Evolutionary conservation across 495 filamentous ascomycete genomes (phyloP), one percentile per base, ranked within the genome.

Genomic region (Penicillium crystallinum): DNA sequence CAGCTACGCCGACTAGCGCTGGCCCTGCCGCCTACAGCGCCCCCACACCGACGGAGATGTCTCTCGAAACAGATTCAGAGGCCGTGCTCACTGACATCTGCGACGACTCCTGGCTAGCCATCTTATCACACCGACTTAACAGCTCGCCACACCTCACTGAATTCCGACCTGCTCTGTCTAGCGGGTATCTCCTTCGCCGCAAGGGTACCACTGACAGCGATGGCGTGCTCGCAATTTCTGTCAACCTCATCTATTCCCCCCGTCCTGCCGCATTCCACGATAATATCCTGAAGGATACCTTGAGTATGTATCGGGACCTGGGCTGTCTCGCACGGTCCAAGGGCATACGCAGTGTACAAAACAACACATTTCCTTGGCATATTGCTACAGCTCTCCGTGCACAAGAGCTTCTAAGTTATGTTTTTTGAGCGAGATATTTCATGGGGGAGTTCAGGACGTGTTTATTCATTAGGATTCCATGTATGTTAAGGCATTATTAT

Each of bases 71-170:
- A 1, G 90, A 95, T 43, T 75, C 80, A 0, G 89, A 95, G 37
- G 79, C 88, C 6, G 78, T 84, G 14, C 79, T 98, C 6, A 69
- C 88, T 5, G 91, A 97, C 61, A 63, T 82, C 25, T 81, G 80
- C 18, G 91, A 97, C 49, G 86, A 91, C 46, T 87, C 83, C 2
- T 96, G 89, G 88, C 85, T 82, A 23, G 80, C 90, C 18, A 69
- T 96, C 14, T 72, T 91, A 38, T 73, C 71, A 0, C 86, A 91
- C 64, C 78, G 85, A n/a, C 77, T 89, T 15, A 84, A 85, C 65
- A 85, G 82, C 57, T 83, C 83, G 2, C 69, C 76, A 1, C 82
- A 81, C 10, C 65, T 85, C 18, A 78, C 78, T 6, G 84, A 88
- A 47, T 78, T 83, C 53, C 79, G 78, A 46, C 82, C 84, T 19